Percentiles rank a stretch among this genome's conserved stretches.
phyloP scores from a whole-genome alignment of 2,329 filamentous ascomycete species.

The Pyrenophora tritici-repentis region DNA sequence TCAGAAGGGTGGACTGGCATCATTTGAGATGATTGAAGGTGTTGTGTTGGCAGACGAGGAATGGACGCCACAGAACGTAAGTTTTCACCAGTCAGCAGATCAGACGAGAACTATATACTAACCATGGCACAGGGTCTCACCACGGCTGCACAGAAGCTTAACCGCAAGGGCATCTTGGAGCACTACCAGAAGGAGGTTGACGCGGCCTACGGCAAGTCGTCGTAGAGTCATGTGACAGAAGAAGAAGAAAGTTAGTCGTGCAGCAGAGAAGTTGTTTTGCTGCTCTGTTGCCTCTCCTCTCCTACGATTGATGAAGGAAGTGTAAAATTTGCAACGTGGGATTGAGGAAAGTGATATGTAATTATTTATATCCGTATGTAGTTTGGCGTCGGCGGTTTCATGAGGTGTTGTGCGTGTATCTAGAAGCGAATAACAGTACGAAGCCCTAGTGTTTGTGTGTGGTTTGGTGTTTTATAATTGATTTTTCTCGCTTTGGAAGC shows the following conservation, averaged over 20 bases:
- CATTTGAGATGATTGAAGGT: slow-evolving; percentile 75
- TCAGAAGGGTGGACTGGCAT: slow-evolving; percentile 67
- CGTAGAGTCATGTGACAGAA: not conserved
- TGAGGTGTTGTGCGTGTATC: too few relatives aligned
- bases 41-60: slow-evolving; percentile 83
- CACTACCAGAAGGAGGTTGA: slow-evolving; percentile 59
- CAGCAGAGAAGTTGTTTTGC: not conserved
- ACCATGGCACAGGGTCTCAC: slow-evolving; percentile 50
- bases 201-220: slow-evolving; percentile 48
- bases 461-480: too few relatives aligned
- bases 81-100: slow-evolving; percentile 43
- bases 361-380: slow-evolving; percentile 7
- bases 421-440: too few relatives aligned
- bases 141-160: slow-evolving; percentile 60
- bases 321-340: too few relatives aligned
- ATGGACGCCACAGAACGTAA: slow-evolving; percentile 84
- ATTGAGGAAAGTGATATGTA: too few relatives aligned
- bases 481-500: too few relatives aligned
- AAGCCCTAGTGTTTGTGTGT: too few relatives aligned
- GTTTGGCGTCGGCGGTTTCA: too few relatives aligned
- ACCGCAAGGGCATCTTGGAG: slow-evolving; percentile 56
- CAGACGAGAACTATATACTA: slow-evolving; percentile 14
- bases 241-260: not conserved
- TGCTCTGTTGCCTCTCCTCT: not conserved
- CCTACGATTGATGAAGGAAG: too few relatives aligned